Conservation (phyloP, 2,329 filamentous ascomycete genomes). For the Sporothrix humicola region DNA sequence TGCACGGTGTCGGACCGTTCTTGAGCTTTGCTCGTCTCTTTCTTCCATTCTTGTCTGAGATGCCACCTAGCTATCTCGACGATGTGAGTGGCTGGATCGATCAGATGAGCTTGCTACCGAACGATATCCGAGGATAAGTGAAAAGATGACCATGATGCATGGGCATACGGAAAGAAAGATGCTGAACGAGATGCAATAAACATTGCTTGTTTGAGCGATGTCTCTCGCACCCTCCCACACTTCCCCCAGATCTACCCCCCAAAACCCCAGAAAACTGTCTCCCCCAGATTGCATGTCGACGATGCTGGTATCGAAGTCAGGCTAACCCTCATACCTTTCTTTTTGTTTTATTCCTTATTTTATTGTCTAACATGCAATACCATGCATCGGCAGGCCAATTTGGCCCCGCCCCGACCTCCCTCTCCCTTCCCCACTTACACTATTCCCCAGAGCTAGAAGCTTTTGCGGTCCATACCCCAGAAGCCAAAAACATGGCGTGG, state of each 20-base stretch:
- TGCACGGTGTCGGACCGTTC: not conserved
- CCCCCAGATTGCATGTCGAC: not conserved
- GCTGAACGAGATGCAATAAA: not conserved
- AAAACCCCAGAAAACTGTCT: too few species aligned
- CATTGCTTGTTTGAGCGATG: not conserved
- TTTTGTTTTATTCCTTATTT: not conserved
- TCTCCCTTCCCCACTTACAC: not conserved
- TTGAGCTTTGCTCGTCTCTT: not conserved
- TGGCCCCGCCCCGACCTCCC: not conserved
- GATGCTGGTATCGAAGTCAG: not conserved
- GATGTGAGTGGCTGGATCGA: not conserved
- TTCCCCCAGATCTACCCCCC: not conserved
- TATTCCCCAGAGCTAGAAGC: not conserved
- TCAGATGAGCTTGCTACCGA: not conserved
- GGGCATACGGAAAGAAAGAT: conserved; percentile 9
- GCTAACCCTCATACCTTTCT: not conserved
- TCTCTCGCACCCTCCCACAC: not conserved
- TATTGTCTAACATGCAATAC: too few species aligned
- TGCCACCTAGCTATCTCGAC: not conserved
- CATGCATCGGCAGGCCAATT: conserved; percentile 6
- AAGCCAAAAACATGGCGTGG: not conserved
- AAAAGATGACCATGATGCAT: not conserved
- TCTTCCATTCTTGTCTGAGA: not conserved
- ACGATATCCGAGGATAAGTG: not conserved
- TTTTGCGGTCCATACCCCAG: too few species aligned